Evolutionary conservation across 768 basidiomycete species (phyloP).

Genomic region (Pholiota molesta): DNA sequence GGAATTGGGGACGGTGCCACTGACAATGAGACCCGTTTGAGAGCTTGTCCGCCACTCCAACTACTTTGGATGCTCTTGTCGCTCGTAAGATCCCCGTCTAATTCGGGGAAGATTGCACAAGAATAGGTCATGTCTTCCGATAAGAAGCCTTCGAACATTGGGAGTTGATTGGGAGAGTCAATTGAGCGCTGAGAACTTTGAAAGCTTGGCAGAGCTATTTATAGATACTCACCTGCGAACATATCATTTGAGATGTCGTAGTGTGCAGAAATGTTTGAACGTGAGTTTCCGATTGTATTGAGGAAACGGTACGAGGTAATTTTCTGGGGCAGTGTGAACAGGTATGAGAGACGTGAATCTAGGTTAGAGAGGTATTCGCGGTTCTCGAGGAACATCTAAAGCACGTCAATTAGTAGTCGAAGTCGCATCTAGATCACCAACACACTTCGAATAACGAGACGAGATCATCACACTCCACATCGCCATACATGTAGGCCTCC

Average conservation of each 20-base stretch:
- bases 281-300: conserved; percentile 65
- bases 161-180: too few species aligned
- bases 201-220: not conserved
- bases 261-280: conserved; percentile 73
- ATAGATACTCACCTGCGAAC: conserved; percentile 52
- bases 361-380: conserved; percentile 51
- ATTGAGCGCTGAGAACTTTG: conserved; percentile 1
- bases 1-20: conserved; percentile 18
- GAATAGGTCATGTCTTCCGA: conserved; percentile 80
- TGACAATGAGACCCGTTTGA: conserved; percentile 28
- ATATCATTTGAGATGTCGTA: conserved; percentile 81
- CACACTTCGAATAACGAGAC: conserved; percentile 63
- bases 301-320: conserved; percentile 63
- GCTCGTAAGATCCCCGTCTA: conserved; percentile 53
- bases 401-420: not conserved
- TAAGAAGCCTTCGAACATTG: conserved; percentile 45
- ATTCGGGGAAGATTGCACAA: conserved; percentile 67
- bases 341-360: conserved; percentile 50
- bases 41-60: conserved; percentile 41
- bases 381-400: conserved; percentile 67
- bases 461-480: conserved; percentile 71
- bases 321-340: conserved; percentile 57
- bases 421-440: not conserved
- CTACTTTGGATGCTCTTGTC: conserved; percentile 27
- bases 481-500: conserved; percentile 81